phyloP scores from a whole-genome alignment of 148 eudicot species.

The Rhododendron kiyosumense region DNA sequence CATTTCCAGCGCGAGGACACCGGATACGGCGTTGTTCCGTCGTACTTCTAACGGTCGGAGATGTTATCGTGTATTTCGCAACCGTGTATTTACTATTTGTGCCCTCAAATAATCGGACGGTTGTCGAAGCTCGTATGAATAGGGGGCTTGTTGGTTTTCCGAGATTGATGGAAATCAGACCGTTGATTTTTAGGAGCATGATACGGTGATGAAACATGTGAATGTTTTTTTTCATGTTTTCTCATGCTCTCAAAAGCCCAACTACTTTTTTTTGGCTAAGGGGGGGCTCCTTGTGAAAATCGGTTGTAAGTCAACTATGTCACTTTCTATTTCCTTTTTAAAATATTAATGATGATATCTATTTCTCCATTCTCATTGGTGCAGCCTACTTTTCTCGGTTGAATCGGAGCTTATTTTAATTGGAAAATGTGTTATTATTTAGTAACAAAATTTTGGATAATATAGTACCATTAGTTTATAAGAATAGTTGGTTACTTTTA shows the following conservation, averaged over 20 bases:
- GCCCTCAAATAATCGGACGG: constrained; percentile 1
- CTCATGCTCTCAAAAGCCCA: constrained; percentile 18
- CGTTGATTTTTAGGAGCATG: constrained; percentile 3
- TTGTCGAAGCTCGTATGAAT: neutral
- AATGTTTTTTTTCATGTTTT: neutral
- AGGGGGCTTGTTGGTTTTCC: neutral
- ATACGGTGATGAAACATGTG: neutral
- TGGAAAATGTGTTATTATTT: too few species aligned
- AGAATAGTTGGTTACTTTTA: too few species aligned
- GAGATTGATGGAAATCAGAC: neutral
- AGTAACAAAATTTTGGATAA: too few species aligned
- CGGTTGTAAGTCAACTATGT: constrained; percentile 10
- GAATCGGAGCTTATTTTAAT: neutral
- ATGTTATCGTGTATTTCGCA: neutral
- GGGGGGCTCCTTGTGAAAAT: constrained; percentile 10
- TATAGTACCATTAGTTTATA: too few species aligned
- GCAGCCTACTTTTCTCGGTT: neutral
- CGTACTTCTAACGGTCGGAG: constrained; percentile 15
- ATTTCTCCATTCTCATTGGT: constrained; percentile 32
- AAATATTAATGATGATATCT: constrained; percentile 22
- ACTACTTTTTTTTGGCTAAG: constrained; percentile 11
- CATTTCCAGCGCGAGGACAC: constrained; percentile 22
- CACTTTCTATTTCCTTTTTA: neutral
- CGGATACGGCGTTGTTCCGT: constrained; percentile 58
- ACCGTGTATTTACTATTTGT: neutral